Evolutionary conservation across 192 early-diverging fungal species (phyloP).

Genomic region (Coemansia sp.): DNA sequence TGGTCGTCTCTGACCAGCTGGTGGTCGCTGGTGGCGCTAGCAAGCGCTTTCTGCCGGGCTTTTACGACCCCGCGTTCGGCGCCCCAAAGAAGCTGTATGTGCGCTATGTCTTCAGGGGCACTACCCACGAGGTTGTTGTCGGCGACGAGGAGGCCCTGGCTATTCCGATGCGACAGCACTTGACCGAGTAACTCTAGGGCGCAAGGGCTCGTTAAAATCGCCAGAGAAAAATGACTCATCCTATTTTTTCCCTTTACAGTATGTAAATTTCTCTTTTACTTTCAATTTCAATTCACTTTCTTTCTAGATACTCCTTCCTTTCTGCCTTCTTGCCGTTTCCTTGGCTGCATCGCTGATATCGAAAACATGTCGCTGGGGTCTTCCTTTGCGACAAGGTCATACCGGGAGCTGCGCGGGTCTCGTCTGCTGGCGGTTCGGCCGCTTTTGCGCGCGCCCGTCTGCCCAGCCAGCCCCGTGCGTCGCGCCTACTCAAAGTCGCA

Average conservation of each 20-base stretch:
- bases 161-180: conserved; percentile 67
- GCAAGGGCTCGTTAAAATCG: too few species aligned
- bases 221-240: neutral
- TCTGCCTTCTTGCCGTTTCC: too few species aligned
- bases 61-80: conserved; percentile 94
- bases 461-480: neutral
- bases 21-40: conserved; percentile 82
- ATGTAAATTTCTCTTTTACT: too few species aligned
- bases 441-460: neutral
- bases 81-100: conserved; percentile 79
- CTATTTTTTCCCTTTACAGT: neutral
- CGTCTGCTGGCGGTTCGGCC: too few species aligned
- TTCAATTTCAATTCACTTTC: too few species aligned
- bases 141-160: conserved; percentile 76
- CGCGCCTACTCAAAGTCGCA: conserved; percentile 26
- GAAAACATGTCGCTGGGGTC: too few species aligned
- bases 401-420: too few species aligned
- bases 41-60: conserved; percentile 88
- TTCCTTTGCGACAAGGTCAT: too few species aligned
- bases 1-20: conserved; percentile 83
- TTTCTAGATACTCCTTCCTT: too few species aligned
- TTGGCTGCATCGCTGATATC: too few species aligned
- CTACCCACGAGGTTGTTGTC: conserved; percentile 76
- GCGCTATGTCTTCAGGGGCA: conserved; percentile 78
- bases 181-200: conserved; percentile 4